Base-by-base conservation (phyloP, 805 yeast genomes). In the Lipomyces sp. region DNA sequence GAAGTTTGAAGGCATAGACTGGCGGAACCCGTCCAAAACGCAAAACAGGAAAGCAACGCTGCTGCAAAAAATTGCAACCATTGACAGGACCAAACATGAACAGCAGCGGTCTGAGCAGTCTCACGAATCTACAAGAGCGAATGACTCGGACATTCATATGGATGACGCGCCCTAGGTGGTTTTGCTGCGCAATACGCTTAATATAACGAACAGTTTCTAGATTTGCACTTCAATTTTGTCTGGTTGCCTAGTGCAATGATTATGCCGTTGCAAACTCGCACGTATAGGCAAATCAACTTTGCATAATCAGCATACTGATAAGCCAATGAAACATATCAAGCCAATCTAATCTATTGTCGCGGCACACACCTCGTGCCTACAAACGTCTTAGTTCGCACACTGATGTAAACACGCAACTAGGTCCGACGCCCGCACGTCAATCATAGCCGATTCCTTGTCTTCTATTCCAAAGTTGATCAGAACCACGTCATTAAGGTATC, bases 401-500 rank as follows among this genome's bases (percentile, higher is more conserved):
- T 53, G 40, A 33, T 37, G 39, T n/a, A 55, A 6, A 24, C 59
- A 55, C 22, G 42, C 42, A 11, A 55, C 57, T 23, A 55, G 37
- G 18, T 46, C 51, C n/a, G 46, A 39, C 2, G 59, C 59, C 22
- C 47, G 46, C 23, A 55, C 59, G 19, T 55, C 59, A 18, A 55
- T 18, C 14, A 52, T 49, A 8, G 59, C 59, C 7, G 56, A 39
- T 28, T 55, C 59, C 28, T 43, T 23, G 37, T 55, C 59, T 13
- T 55, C 57, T 16, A 55, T 55, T 16, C 57, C 59, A 40, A 55
- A 55, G 10, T 49, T 43, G 23, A 55, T 47, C 29, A 55, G 43
- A 10, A 55, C 43, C 10, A 55, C 43, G 22, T 55, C 59, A 24
- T 53, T 52, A 21, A 55, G 47, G 34, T 55, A 55, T n/a, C 59